Evolutionary conservation across 2,329 filamentous ascomycete species (phyloP).

Genomic region (Penicillium janthinellum): DNA sequence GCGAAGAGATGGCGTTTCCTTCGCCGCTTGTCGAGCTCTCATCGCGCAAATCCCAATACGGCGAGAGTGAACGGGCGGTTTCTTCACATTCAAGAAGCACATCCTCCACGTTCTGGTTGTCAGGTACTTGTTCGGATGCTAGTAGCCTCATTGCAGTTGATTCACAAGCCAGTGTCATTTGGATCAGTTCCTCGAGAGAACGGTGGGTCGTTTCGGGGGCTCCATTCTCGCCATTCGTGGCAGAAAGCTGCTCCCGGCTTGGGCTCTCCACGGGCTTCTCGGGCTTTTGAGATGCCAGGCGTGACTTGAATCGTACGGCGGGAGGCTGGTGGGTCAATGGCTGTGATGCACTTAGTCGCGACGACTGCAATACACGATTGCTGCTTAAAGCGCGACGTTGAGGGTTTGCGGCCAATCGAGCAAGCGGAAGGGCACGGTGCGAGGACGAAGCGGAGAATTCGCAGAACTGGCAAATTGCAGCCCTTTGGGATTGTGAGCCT

Average conservation of each 20-base stretch:
- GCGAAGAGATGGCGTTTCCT: conserved; percentile 43
- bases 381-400: conserved; percentile 10
- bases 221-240: background rate
- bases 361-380: conserved; percentile 22
- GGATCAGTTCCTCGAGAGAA: background rate
- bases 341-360: conserved; percentile 15
- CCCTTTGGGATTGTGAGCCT: conserved; percentile 26
- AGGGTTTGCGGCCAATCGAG: conserved; percentile 15
- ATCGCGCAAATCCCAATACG: conserved; percentile 26
- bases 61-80: conserved; percentile 32
- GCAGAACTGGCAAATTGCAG: conserved; percentile 43
- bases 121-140: conserved; percentile 34
- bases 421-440: conserved; percentile 23
- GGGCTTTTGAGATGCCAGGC: background rate
- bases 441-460: conserved; percentile 33
- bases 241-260: background rate
- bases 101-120: conserved; percentile 37
- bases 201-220: background rate
- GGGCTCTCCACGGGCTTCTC: background rate
- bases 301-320: conserved; percentile 17
- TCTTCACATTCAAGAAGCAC: conserved; percentile 40
- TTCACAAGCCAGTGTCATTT: background rate
- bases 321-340: conserved; percentile 4
- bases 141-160: conserved; percentile 29
- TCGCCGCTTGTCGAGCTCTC: conserved; percentile 27